Conservation (phyloP, 192 early-diverging fungal species). For the Diversispora eburnea region DNA sequence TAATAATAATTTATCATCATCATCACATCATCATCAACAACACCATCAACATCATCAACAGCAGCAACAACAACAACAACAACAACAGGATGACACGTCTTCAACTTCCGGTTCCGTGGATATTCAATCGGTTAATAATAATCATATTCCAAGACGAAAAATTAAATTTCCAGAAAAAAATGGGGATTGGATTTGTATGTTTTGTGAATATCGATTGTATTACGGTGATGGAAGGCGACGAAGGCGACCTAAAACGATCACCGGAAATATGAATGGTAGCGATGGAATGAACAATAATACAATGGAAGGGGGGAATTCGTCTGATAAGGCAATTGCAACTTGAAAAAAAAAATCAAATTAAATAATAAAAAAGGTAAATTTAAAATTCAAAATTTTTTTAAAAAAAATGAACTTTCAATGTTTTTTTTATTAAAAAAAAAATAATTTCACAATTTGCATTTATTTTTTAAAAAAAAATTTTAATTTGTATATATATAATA, state of each 20-base stretch:
- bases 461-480: too few relatives aligned
- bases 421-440: too few relatives aligned
- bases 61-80: not conserved
- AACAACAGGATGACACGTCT: conserved; percentile 26
- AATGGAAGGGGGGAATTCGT: conserved; percentile 5
- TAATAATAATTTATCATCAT: not conserved
- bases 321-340: conserved; percentile 10
- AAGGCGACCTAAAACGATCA: not conserved
- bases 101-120: conserved; percentile 27
- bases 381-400: too few relatives aligned
- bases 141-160: conserved; percentile 13
- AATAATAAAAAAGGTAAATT: too few relatives aligned
- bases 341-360: not conserved
- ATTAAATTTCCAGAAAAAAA: conserved; percentile 24
- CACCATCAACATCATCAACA: conserved; percentile 7
- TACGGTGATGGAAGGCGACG: conserved; percentile 25
- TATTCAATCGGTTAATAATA: conserved; percentile 1
- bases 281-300: conserved; percentile 12
- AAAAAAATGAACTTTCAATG: too few relatives aligned
- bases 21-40: conserved; percentile 6
- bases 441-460: too few relatives aligned
- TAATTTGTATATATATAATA: too few relatives aligned
- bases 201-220: conserved; percentile 29
- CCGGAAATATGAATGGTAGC: conserved; percentile 12
- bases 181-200: conserved; percentile 31